These are phyloP conservation scores for Pyricularia grisea DNA, from an alignment of 2,329 filamentous ascomycete species.

Conservation along the genomic window DNA sequence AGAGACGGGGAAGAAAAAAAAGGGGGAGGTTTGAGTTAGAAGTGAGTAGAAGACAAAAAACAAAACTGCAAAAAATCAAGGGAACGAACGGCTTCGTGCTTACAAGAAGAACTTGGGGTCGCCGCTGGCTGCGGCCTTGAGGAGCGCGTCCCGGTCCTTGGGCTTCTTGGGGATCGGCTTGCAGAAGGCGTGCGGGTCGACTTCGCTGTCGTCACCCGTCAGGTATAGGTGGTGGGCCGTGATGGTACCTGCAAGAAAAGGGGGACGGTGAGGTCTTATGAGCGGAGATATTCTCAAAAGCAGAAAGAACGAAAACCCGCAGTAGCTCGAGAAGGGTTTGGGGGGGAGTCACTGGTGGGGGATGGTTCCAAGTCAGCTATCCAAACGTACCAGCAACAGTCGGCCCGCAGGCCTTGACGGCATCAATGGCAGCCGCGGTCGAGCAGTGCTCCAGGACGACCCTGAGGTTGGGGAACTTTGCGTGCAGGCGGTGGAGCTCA, in stretches of 20 bases:
- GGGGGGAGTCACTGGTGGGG: too few relatives aligned
- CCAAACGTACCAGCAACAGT: constrained; percentile 43
- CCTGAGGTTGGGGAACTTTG: constrained; percentile 62
- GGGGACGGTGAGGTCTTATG: neutral
- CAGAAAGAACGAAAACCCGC: neutral
- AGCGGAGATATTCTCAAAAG: neutral
- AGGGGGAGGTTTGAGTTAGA: neutral
- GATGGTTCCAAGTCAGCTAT: neutral
- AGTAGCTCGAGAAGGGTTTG: constrained; percentile 16
- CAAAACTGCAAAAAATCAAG: neutral
- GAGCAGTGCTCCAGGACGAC: constrained; percentile 74
- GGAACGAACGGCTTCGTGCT: neutral
- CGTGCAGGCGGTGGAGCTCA: constrained; percentile 63
- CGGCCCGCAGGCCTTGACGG: constrained; percentile 67
- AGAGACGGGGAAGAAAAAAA: constrained; percentile 17
- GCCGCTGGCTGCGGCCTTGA: constrained; percentile 52
- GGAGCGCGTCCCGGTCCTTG: constrained; percentile 60
- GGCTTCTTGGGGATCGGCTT: constrained; percentile 70
- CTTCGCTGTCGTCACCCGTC: constrained; percentile 9
- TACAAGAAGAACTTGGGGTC: constrained; percentile 60
- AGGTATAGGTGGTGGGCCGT: constrained; percentile 82
- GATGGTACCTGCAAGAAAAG: constrained; percentile 51
- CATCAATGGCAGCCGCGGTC: constrained; percentile 68
- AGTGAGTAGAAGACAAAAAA: neutral
- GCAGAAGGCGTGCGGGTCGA: constrained; percentile 57